Evolutionary conservation across 1,284 basidiomycete genomes (phyloP), one percentile per base, ranked within the genome.

Genomic region (Malassezia vespertilionis): DNA sequence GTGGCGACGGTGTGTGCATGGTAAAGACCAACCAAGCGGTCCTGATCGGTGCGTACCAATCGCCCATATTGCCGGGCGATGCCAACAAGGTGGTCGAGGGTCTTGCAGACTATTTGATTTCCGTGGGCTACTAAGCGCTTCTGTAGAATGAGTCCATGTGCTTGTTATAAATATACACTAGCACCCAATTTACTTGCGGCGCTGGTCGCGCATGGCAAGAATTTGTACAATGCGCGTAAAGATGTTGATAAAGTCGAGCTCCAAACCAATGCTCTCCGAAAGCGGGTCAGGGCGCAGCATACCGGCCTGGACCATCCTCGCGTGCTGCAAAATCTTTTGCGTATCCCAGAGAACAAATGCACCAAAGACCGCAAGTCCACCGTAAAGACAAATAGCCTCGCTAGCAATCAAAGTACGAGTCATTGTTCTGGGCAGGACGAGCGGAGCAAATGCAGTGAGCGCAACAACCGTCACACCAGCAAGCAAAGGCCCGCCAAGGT

Each of bases 21-120:
- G 82, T 87, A 50, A 86, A 87, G 77, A 95, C 89, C 21, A 84
- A 78, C 60, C 85, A 88, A 69, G 87, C 86, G 4, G 76, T 93
- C 53, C 77, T 96, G 48, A 80, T 96, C 20, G 79, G 81, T 11
- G 81, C 82, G 63, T 95, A 95, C 74, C 57, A 61, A 0, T 75
- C 78, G 21, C 86, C 86, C 0, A 74, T 72, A 31, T 67, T 74
- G 21, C 83, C 82, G 2, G 69, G 75, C 32, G 87, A 93, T 68
- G 77, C 80, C 20, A 84, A 81, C 36, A 72, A 78, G 17, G 65
- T 86, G 24, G 85, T 86, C 22, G 81, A 86, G 72, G 73, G 69
- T 20, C 44, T 69, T 15, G 65, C 58, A 5, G 65, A 68, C 47
- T 68, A 68, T 54, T 52, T 68, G 20, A 55, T 68, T 44, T 52